These are phyloP conservation scores for Aspergillus floridensis DNA, from an alignment of 2,329 filamentous ascomycete genomes.

Conservation along the genomic window DNA sequence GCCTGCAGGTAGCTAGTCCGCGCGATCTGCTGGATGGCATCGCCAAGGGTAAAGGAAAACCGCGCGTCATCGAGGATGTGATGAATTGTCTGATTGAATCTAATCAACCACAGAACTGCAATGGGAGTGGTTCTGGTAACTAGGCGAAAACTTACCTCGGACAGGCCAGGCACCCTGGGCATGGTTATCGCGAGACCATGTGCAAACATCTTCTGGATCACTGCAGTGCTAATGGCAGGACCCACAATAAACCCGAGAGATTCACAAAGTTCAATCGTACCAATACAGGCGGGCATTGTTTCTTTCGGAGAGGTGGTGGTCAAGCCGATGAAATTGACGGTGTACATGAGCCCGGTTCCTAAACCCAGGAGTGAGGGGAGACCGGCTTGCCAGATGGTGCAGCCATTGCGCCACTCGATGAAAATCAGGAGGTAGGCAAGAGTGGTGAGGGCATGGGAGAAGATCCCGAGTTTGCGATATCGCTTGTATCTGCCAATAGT, in stretches of 20 bases:
- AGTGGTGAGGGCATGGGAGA: not conserved
- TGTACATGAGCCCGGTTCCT: constrained; percentile 17
- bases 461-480: constrained; percentile 7
- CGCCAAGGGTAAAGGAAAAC: constrained; percentile 10
- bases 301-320: constrained; percentile 10
- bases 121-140: too few species aligned
- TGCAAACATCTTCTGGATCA: constrained; percentile 17
- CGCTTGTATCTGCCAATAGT: not conserved
- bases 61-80: constrained; percentile 13
- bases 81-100: constrained; percentile 10
- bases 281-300: constrained; percentile 11
- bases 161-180: not conserved
- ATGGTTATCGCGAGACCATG: constrained; percentile 3
- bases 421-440: constrained; percentile 13
- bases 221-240: constrained; percentile 8
- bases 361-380: constrained; percentile 12
- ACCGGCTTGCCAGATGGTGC: constrained; percentile 14
- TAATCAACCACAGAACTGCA: not conserved
- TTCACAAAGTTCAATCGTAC: constrained; percentile 22
- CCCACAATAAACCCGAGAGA: constrained; percentile 24
- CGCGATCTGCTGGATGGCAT: constrained; percentile 7
- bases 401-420: constrained; percentile 18
- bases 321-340: constrained; percentile 21
- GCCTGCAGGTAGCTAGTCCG: constrained; percentile 14
- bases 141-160: not conserved